These are phyloP conservation scores for Kodamaea derodonti DNA, from an alignment of 1,139 yeast species.

Conservation along the genomic window DNA sequence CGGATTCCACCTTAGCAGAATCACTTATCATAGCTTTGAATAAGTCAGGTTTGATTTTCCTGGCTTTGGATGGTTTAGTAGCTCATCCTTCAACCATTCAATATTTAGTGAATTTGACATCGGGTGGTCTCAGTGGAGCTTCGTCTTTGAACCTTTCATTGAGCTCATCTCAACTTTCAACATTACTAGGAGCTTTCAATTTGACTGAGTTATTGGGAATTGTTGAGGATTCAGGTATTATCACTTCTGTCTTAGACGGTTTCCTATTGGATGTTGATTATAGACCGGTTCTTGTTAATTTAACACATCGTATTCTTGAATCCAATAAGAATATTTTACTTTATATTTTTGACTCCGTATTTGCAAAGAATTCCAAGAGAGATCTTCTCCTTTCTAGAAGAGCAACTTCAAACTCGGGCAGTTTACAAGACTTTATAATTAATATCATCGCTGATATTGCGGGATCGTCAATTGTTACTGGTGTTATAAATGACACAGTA, in stretches of 20 bases:
- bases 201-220: conserved; percentile 20
- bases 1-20: conserved; percentile 15
- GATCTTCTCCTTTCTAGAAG: conserved; percentile 25
- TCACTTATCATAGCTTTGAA: conserved; percentile 27
- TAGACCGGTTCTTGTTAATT: conserved; percentile 35
- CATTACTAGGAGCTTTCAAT: conserved; percentile 19
- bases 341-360: conserved; percentile 22
- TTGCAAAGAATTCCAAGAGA: conserved; percentile 14
- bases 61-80: conserved; percentile 29
- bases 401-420: conserved; percentile 18
- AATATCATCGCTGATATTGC: conserved; percentile 30
- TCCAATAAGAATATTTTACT: conserved; percentile 27
- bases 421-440: conserved; percentile 26
- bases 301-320: conserved; percentile 29
- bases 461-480: conserved; percentile 25
- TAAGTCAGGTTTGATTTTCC: conserved; percentile 35
- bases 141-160: conserved; percentile 6
- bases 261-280: conserved; percentile 32
- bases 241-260: conserved; percentile 32
- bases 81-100: conserved; percentile 30
- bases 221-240: conserved; percentile 33
- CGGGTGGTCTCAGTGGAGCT: conserved; percentile 11
- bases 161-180: conserved; percentile 7
- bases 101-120: conserved; percentile 30
- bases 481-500: conserved; percentile 25